Base-by-base conservation (phyloP, 2,329 filamentous ascomycete genomes). In the Akanthomyces uredinophilus region DNA sequence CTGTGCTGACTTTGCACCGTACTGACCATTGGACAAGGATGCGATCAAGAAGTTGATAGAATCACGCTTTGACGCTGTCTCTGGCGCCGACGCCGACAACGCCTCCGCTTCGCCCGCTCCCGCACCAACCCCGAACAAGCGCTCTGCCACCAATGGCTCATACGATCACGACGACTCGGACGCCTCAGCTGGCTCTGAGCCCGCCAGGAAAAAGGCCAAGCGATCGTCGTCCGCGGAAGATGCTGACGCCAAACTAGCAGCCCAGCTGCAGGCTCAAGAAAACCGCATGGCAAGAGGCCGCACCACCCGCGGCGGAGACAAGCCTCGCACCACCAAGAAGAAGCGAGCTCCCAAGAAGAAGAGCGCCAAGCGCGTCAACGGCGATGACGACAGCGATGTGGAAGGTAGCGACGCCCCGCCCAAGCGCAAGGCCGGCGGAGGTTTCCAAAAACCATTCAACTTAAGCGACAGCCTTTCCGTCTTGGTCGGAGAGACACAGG, bases 211-310 rank as follows among this genome's bases (percentile, higher is more conserved):
- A 72, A 92, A 91, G 77, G 89, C 89, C 62, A 87, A 87, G 71
- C 83, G 84, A 49, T 82, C 85, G 32, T 79, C 78, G 16, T 77
- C 80, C 43, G 78, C 77, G 10, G 83, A 85, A 67, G 91, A 96
- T 66, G 88, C 90, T 37, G 95, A 99, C 75, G 95, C 94, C 39
- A 87, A 89, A 50, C 85, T 94, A 65, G 95, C 95, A 1, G 92
- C 92, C 18, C 86, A 89, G 73, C 81, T 99, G 41, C 95, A 99
- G 75, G 94, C 92, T 0, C 91, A 98, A 74, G 92, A 97, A 77
- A 96, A 98, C 74, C 82, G 86, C 64, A 77, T 83, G 55, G 79
- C 78, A 3, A 81, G 86, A 49, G 87, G 86, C 54, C 83, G 91
- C 60, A 84, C 90, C 20, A 97, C 93, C 3, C 84, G 94, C 50